Percentiles rank a stretch among this genome's conserved stretches.
Conservation (phyloP, 345 rosid species). For the Rhizophora mangle region DNA sequence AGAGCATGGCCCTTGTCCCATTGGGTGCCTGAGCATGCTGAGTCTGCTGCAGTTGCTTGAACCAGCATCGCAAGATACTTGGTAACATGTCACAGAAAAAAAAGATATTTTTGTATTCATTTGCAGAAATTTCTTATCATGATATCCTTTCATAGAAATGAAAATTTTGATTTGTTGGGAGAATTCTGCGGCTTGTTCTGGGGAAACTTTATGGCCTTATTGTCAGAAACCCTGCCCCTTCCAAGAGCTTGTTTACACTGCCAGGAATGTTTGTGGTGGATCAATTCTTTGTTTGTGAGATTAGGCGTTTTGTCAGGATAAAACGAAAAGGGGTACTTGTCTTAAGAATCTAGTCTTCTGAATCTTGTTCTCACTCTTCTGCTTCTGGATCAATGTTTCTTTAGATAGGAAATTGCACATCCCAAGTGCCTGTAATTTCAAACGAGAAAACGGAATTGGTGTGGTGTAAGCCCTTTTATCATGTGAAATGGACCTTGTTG, state of each 20-base stretch:
- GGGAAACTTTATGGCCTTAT: background rate
- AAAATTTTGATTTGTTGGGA: slow-evolving; percentile 19
- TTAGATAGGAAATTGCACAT: too few relatives aligned
- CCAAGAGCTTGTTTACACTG: slow-evolving; percentile 10
- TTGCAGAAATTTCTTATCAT: slow-evolving; percentile 21
- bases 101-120: slow-evolving; percentile 1
- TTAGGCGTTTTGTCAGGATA: slow-evolving; percentile 8
- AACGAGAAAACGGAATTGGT: too few relatives aligned
- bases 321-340: background rate
- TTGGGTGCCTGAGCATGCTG: slow-evolving; percentile 10
- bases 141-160: slow-evolving; percentile 30
- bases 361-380: too few relatives aligned
- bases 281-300: slow-evolving; percentile 4
- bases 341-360: too few relatives aligned
- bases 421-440: too few relatives aligned
- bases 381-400: too few relatives aligned
- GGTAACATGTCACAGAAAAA: slow-evolving; percentile 15
- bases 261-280: background rate
- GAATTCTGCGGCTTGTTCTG: slow-evolving; percentile 7
- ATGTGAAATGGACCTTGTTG: too few relatives aligned
- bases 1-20: slow-evolving; percentile 12
- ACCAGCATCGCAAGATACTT: slow-evolving; percentile 5
- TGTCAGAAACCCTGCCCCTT: background rate
- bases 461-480: too few relatives aligned
- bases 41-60: background rate